Percentiles rank a stretch among this genome's conserved stretches.
phyloP scores from a whole-genome alignment of 345 rosid genomes.

The Dipteronia sinensis region DNA sequence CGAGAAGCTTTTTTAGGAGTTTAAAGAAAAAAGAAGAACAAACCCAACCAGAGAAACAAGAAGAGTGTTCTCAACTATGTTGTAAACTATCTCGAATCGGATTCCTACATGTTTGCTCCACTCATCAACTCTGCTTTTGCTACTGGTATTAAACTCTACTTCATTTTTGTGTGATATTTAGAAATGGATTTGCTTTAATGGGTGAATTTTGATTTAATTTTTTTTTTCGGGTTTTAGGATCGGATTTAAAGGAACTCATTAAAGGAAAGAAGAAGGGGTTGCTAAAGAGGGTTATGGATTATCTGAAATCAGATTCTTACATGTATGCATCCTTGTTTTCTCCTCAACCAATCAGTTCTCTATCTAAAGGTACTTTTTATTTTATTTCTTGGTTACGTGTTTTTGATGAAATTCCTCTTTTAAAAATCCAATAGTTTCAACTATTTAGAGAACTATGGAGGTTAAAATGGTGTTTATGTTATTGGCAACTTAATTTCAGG shows the following conservation, averaged over 20 bases:
- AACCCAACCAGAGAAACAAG: constrained; percentile 30
- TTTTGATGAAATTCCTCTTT: no score
- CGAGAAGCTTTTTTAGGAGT: constrained; percentile 19
- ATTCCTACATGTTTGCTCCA: constrained; percentile 56
- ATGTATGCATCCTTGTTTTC: constrained; percentile 41
- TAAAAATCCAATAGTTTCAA: no score
- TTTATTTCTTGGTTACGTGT: no score
- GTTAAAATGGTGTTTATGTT: not conserved
- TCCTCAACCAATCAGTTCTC: constrained; percentile 9
- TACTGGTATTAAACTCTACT: constrained; percentile 17
- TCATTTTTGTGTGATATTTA: not conserved
- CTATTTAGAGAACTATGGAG: not conserved
- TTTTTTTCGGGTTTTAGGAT: constrained; percentile 18
- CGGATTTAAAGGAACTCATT: constrained; percentile 19
- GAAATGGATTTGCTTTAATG: not conserved
- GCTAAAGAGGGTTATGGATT: constrained; percentile 38
- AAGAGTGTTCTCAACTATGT: constrained; percentile 27
- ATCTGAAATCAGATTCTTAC: constrained; percentile 48
- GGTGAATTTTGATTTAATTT: not conserved
- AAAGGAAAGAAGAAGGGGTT: constrained; percentile 35
- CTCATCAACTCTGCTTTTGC: constrained; percentile 10
- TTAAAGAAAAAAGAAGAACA: constrained; percentile 30
- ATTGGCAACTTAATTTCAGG: not conserved
- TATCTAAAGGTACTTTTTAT: constrained; percentile 22
- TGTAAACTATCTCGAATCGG: constrained; percentile 42